Evolutionary conservation across 1,139 yeast species (phyloP), one percentile per base, ranked within the genome.

Genomic region (Kodamaea fungicola): DNA sequence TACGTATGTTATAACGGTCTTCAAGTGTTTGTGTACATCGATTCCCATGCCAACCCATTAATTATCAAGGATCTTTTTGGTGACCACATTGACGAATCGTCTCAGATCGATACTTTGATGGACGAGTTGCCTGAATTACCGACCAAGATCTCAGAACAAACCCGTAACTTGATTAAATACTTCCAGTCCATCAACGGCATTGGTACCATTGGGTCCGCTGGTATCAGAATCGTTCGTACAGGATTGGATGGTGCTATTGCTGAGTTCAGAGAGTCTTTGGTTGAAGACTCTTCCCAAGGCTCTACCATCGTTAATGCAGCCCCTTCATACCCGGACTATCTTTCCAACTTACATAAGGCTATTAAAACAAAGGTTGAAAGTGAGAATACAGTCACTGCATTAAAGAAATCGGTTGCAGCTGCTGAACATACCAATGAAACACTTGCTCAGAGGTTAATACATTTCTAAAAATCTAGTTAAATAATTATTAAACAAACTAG

Each of bases 61-160:
- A 65, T 92, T 26, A 55, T 92, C 22, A 67, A 75, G 44, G 97
- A 90, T 57, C 62, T 92, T 41, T 82, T 90, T 54, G 96, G 95
- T 1, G 66, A 60, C 1, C 51, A 61, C 6, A 71, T 77, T 13
- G 66, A 66, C 3, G 47, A 70, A 1, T 52, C 72, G 6, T 57
- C 63, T 6, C 67, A 74, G 21, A 62, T 85, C 16, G 71, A 70
- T 35, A 66, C 79, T 3, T 54, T 76, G n/a, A 50, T 72, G 32
- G 78, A 75, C 50, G 82, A 78, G 48, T 63, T 92, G 31, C 97
- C 97, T 0, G 77, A 64, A 22, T 59, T 87, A 13, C 80, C 80
- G 6, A 83, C 95, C 0, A 80, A 73, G 24, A 77, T 90, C 33
- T 85, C 89, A 7, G 53, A 55, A 34, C 89, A 87, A 54, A 83